phyloP scores from a whole-genome alignment of 192 early-diverging fungal species.

The Borealophlyctis nickersoniae region DNA sequence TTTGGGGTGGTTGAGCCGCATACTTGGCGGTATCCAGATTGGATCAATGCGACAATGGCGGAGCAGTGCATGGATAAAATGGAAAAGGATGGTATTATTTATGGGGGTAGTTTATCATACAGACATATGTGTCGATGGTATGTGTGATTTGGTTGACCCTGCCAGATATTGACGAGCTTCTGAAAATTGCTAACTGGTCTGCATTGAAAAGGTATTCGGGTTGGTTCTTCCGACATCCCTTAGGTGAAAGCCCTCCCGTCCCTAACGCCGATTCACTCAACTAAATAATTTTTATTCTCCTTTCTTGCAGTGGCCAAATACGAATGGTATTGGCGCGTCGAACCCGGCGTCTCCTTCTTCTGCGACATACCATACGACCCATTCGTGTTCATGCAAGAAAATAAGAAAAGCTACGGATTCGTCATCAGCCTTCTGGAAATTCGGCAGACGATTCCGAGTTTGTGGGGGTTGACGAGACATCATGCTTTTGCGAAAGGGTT shows the following conservation, averaged over 20 bases:
- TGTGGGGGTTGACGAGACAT: constrained; percentile 46
- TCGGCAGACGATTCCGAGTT: constrained; percentile 61
- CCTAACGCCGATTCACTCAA: too few species aligned
- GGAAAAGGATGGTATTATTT: constrained; percentile 55
- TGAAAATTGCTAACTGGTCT: background rate
- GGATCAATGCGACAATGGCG: constrained; percentile 66
- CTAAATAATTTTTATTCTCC: too few species aligned
- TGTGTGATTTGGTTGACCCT: constrained; percentile 39
- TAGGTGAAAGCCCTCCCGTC: background rate
- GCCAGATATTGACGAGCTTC: background rate
- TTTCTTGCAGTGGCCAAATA: constrained; percentile 50
- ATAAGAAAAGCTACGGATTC: constrained; percentile 75
- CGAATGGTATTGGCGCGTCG: constrained; percentile 84
- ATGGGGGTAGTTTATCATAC: constrained; percentile 73
- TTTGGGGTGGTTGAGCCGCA: constrained; percentile 66
- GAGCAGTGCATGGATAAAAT: constrained; percentile 53
- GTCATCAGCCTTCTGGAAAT: constrained; percentile 70
- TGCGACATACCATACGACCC: constrained; percentile 84
- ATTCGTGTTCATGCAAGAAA: constrained; percentile 71
- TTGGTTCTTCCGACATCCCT: constrained; percentile 71
- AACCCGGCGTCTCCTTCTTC: constrained; percentile 73
- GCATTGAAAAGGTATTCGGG: constrained; percentile 52
- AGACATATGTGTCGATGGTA: constrained; percentile 84
- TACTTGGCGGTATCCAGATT: constrained; percentile 74
- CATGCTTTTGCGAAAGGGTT: background rate